phyloP scores from a whole-genome alignment of 768 basidiomycete genomes.

The Hemileccinum rubropunctum region DNA sequence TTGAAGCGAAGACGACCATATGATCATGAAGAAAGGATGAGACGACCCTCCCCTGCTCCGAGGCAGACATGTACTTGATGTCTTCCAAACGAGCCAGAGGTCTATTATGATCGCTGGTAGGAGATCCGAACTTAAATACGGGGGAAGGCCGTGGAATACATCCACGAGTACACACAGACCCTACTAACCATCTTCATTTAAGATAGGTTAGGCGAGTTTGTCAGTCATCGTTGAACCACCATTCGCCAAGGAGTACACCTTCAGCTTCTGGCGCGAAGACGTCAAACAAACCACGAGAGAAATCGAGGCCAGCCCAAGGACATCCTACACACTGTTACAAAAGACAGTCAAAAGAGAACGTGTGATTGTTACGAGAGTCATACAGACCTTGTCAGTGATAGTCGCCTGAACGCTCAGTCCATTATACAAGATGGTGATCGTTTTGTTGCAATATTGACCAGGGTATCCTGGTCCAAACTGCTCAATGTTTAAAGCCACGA shows the following conservation, averaged over 20 bases:
- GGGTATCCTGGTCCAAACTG: slow-evolving; percentile 61
- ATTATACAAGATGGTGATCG: slow-evolving; percentile 56
- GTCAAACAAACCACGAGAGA: slow-evolving; percentile 63
- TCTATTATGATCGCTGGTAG: too few relatives aligned
- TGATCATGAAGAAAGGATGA: background rate
- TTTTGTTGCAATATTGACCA: slow-evolving; percentile 58
- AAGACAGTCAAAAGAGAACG: background rate
- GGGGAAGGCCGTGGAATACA: too few relatives aligned
- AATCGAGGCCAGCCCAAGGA: slow-evolving; percentile 62
- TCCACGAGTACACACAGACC: too few relatives aligned
- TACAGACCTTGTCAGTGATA: slow-evolving; percentile 58
- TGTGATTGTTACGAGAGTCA: background rate
- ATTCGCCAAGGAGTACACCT: slow-evolving; percentile 59
- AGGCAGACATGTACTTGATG: background rate
- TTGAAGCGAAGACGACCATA: background rate
- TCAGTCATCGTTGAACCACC: slow-evolving; percentile 50
- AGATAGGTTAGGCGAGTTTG: background rate
- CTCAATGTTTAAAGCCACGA: slow-evolving; percentile 28
- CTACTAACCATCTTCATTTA: background rate
- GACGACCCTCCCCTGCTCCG: background rate
- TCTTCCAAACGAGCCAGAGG: background rate
- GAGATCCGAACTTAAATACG: too few relatives aligned
- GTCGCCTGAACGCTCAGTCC: slow-evolving; percentile 53
- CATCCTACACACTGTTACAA: slow-evolving; percentile 59
- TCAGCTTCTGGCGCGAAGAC: slow-evolving; percentile 44